Percentiles rank a stretch among this genome's conserved stretches.
Evolutionary conservation across 305 asterid genomes (phyloP).

Genomic region (Solanum aculeatissimum): DNA sequence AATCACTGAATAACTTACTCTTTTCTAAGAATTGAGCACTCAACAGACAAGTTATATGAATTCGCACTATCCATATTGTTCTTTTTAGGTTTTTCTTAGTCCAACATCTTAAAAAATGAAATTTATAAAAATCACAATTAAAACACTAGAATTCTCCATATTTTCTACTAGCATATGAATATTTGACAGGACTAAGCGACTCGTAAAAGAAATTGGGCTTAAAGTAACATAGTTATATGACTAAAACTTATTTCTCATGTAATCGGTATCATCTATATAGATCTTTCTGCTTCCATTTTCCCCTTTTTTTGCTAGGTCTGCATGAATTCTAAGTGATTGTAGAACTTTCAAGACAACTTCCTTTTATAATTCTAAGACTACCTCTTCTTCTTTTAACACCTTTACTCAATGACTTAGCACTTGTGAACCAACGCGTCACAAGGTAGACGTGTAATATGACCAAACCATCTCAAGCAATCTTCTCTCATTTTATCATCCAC

Average conservation of each 20-base stretch:
- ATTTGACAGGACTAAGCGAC: neutral
- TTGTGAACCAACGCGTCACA: too few species aligned
- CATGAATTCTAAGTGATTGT: too few species aligned
- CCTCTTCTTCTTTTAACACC: too few species aligned
- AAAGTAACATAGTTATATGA: neutral
- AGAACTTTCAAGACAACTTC: too few species aligned
- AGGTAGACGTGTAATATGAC: too few species aligned
- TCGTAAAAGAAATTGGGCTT: neutral
- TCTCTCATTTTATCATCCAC: too few species aligned
- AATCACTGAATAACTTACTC: too few species aligned
- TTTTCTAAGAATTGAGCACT: neutral
- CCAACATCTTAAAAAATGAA: neutral
- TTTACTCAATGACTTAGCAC: too few species aligned
- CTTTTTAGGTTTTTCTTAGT: neutral
- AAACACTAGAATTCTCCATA: neutral
- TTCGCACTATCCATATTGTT: neutral
- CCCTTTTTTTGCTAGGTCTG: too few species aligned
- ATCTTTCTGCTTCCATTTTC: too few species aligned
- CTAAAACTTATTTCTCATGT: neutral
- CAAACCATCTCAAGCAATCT: too few species aligned
- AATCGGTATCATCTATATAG: neutral
- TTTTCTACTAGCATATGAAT: neutral
- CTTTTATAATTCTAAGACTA: too few species aligned
- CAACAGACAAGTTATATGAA: neutral
- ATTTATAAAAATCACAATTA: neutral